Conservation (phyloP, 2,329 filamentous ascomycete genomes). For the Aspergillus arachidicola region DNA sequence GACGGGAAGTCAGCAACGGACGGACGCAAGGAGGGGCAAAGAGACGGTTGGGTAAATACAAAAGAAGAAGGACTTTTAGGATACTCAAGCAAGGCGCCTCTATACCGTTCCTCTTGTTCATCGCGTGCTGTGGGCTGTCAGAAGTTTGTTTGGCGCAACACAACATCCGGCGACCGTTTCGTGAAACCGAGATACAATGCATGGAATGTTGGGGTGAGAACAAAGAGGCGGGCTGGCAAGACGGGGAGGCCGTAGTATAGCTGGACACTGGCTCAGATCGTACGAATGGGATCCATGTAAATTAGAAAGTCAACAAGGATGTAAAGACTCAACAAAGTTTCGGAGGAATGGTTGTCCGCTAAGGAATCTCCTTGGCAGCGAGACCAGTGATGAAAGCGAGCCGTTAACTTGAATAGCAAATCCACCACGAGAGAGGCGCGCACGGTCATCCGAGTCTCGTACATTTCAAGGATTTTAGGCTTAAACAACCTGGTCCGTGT, state of each 20-base stretch:
- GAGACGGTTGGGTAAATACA: neutral
- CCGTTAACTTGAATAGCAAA: slow-evolving; percentile 11
- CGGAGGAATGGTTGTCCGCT: neutral
- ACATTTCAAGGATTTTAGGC: neutral
- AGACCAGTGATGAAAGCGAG: slow-evolving; percentile 10
- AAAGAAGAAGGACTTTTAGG: neutral
- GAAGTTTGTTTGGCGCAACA: slow-evolving; percentile 26
- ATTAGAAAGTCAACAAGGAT: neutral
- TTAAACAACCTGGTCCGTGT: slow-evolving; percentile 6
- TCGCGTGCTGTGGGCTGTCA: slow-evolving; percentile 20
- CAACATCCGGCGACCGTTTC: slow-evolving; percentile 25
- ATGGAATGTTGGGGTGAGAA: slow-evolving; percentile 18
- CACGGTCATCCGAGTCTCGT: slow-evolving; percentile 9
- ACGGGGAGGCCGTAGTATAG: slow-evolving; percentile 3
- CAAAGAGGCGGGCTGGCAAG: slow-evolving; percentile 5
- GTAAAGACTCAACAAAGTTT: slow-evolving; percentile 2
- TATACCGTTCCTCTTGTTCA: neutral
- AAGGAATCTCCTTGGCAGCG: neutral
- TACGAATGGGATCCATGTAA: slow-evolving; percentile 4
- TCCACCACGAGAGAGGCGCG: slow-evolving; percentile 5
- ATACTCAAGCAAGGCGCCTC: neutral
- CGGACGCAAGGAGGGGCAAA: neutral
- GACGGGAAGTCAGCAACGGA: neutral
- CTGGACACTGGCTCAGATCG: neutral
- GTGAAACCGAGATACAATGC: slow-evolving; percentile 23